A percentile compares a stretch with the other conserved stretches of the same genome.
Evolutionary conservation across 2,329 filamentous ascomycete species (phyloP).

Genomic region (Colletotrichum sp.): DNA sequence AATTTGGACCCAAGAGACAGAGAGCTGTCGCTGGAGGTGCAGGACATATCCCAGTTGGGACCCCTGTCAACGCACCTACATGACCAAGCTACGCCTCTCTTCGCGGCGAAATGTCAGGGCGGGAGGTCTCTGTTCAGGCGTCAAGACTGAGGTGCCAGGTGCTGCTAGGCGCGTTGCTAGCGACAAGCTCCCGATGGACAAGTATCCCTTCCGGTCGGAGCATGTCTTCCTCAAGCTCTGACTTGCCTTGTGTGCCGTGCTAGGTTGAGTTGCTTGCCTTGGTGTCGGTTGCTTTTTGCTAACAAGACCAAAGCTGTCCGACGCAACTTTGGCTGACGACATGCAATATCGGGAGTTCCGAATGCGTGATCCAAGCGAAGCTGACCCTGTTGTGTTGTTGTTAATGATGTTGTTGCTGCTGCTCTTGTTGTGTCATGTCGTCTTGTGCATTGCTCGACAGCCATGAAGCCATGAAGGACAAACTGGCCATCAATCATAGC

Average conservation of each 20-base stretch:
- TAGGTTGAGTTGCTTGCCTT: not conserved
- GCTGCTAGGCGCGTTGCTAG: not conserved
- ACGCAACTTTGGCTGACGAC: not conserved
- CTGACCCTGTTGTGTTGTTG: not conserved
- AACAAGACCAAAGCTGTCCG: not conserved
- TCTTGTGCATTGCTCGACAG: not conserved
- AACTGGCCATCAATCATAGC: not conserved
- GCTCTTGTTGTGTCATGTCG: not conserved
- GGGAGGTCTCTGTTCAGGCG: slow-evolving; percentile 9
- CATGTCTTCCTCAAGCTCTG: not conserved
- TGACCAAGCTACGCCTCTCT: slow-evolving; percentile 2
- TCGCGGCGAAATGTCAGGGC: slow-evolving; percentile 12
- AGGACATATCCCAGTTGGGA: not conserved
- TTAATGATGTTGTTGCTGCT: not conserved
- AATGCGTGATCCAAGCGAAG: not conserved
- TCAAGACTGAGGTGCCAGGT: not conserved
- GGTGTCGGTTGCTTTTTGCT: not conserved
- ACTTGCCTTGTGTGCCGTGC: not conserved
- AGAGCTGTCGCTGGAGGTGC: not conserved
- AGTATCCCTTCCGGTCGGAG: not conserved
- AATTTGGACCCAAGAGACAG: not conserved
- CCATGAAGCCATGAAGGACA: not conserved
- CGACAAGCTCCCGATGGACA: not conserved
- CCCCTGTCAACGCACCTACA: slow-evolving; percentile 13
- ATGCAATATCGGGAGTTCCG: not conserved